Evolutionary conservation across 148 eudicot species (phyloP), one percentile per base, ranked within the genome.

Genomic region (Nepenthes mirabilis): DNA sequence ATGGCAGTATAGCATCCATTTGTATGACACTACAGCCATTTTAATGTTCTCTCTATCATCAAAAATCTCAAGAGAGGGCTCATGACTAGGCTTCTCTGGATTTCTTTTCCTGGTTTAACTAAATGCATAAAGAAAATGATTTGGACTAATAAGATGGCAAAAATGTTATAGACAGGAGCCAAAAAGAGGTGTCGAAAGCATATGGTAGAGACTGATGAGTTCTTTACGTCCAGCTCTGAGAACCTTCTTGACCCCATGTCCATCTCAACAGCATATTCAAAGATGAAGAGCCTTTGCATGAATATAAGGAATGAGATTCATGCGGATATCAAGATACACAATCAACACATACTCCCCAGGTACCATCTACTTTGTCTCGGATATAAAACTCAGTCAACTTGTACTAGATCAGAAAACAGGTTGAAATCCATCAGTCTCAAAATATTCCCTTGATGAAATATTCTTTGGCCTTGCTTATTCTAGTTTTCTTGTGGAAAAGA

Each of bases 161-260:
- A 34, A n/a, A 63, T 36, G 55, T 65, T 72, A 13, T 73, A 89
- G 96, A 72, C 80, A 49, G 96, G 93, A 60, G 96, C 90, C 68
- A 63, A 77, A 58, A 89, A 80, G 80, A 85, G 93, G 70, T 89
- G 96, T 58, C 72, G 87, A 52, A 83, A 80, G 72, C 90, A 77
- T 72, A 83, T 85, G 93, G 55, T 85, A 52, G 93, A 89, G 63
- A 82, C 96, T 33, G 96, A 89, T 62, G 96, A 89, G 75, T 80
- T 79, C 63, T 68, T 89, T 60, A 80, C 87, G 12, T 65, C 61
- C 67, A 85, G 74, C 74, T 74, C 75, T 5, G 96, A 89, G 48
- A 83, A 85, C 55, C 67, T 85, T 57, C 78, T 85, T 72, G 96
- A 89, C 56, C 73, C 89, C 5, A 63, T 79, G 36, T 71, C 96